Conservation (phyloP, 805 yeast species). For the Yarrowia divulgata region DNA sequence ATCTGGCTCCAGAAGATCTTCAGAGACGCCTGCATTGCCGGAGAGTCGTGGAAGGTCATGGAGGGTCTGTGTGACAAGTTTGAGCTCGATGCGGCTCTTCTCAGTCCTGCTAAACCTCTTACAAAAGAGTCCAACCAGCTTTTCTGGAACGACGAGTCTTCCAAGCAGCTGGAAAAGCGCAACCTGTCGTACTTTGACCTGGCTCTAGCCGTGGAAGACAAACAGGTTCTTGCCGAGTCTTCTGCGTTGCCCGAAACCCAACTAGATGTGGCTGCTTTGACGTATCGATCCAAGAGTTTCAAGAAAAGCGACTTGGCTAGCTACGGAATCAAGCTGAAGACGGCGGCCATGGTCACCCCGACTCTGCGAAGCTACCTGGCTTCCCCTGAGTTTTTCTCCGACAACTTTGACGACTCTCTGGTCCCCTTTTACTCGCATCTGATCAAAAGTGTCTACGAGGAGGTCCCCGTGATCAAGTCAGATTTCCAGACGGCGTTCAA, state of each 20-base stretch:
- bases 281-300: constrained; percentile 31
- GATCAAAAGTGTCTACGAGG: constrained; percentile 24
- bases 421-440: constrained; percentile 23
- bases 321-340: constrained; percentile 23
- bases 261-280: constrained; percentile 22
- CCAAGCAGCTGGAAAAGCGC: constrained; percentile 3
- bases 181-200: constrained; percentile 33
- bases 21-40: constrained; percentile 59
- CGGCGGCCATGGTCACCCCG: constrained; percentile 23
- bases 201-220: constrained; percentile 24
- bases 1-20: constrained; percentile 62
- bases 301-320: constrained; percentile 10
- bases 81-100: background rate
- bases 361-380: constrained; percentile 7
- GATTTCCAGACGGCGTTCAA: constrained; percentile 10
- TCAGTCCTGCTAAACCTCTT: background rate
- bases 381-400: constrained; percentile 27
- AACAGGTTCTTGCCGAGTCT: constrained; percentile 9
- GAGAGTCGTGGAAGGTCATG: constrained; percentile 59
- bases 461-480: background rate
- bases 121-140: constrained; percentile 24
- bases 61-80: constrained; percentile 27
- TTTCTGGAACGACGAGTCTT: constrained; percentile 9
- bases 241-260: constrained; percentile 33
- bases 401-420: background rate